phyloP scores from a whole-genome alignment of 2,329 filamentous ascomycete genomes.

The Pestalotiopsis sp. region DNA sequence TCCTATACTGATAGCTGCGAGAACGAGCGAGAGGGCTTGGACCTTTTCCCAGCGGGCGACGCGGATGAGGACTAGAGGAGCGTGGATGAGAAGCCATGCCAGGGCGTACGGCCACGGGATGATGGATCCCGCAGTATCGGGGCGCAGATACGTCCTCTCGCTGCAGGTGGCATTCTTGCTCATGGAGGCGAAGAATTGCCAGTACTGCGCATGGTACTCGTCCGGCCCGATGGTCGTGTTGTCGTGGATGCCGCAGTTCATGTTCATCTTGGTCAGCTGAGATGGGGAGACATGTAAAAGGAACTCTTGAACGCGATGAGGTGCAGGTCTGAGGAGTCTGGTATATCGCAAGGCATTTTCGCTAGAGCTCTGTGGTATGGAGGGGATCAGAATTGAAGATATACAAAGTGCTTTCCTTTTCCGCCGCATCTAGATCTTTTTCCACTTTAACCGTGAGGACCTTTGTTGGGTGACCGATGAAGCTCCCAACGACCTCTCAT shows the following conservation, averaged over 20 bases:
- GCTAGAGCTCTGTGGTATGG: too few species aligned
- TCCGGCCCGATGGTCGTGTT: slow-evolving; percentile 4
- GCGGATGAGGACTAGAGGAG: slow-evolving; percentile 18
- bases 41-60: slow-evolving; percentile 21
- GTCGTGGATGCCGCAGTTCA: background rate
- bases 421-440: background rate
- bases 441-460: background rate
- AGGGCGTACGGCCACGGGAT: slow-evolving; percentile 22
- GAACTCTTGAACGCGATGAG: too few species aligned
- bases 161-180: background rate
- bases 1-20: slow-evolving; percentile 19
- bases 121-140: slow-evolving; percentile 19
- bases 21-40: slow-evolving; percentile 18
- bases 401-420: background rate
- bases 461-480: background rate
- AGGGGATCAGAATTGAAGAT: background rate
- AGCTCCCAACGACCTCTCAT: background rate
- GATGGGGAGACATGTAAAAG: background rate
- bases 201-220: slow-evolving; percentile 2
- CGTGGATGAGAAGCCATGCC: slow-evolving; percentile 20
- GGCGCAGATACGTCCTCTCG: slow-evolving; percentile 15
- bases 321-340: too few species aligned
- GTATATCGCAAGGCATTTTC: too few species aligned
- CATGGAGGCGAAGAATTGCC: background rate
- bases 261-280: background rate